Percentiles rank a stretch among this genome's conserved stretches.
phyloP scores from a whole-genome alignment of 441 rosid genomes.

The Erodium texanum region DNA sequence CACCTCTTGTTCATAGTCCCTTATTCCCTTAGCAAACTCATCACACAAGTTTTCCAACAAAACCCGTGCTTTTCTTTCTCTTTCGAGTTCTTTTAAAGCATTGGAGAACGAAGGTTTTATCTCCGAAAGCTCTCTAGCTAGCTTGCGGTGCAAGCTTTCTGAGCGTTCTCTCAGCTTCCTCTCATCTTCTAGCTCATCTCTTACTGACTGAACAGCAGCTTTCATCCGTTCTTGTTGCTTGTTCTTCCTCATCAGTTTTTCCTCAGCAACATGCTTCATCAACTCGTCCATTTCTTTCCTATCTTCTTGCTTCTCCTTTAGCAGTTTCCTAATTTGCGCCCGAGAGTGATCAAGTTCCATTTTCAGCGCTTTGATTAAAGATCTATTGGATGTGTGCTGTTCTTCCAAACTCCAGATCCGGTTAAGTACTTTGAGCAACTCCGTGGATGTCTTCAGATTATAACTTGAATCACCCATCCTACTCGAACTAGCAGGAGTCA shows the following conservation, averaged over 20 bases:
- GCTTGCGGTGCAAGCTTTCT: constrained; percentile 72
- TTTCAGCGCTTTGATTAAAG: constrained; percentile 60
- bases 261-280: constrained; percentile 76
- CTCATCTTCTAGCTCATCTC: constrained; percentile 82
- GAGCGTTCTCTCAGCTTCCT: constrained; percentile 70
- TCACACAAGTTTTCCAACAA: constrained; percentile 81
- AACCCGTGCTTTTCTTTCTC: constrained; percentile 50
- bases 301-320: constrained; percentile 58
- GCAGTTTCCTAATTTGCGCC: constrained; percentile 58
- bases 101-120: constrained; percentile 40
- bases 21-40: constrained; percentile 79
- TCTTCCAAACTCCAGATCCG: constrained; percentile 89
- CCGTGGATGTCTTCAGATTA: constrained; percentile 84
- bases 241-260: constrained; percentile 47
- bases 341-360: constrained; percentile 66
- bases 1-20: constrained; percentile 65
- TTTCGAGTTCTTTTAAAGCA: constrained; percentile 47
- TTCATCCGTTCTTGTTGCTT: constrained; percentile 64
- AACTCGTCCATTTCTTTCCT: constrained; percentile 59
- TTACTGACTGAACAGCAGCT: constrained; percentile 58
- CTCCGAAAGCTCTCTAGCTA: constrained; percentile 69
- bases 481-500: constrained; percentile 70
- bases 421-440: constrained; percentile 81
- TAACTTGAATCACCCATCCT: constrained; percentile 56
- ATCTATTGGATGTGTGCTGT: constrained; percentile 63